These are phyloP conservation scores for Penicillium canariense DNA, from an alignment of 495 filamentous ascomycete genomes.

Conservation along the genomic window DNA sequence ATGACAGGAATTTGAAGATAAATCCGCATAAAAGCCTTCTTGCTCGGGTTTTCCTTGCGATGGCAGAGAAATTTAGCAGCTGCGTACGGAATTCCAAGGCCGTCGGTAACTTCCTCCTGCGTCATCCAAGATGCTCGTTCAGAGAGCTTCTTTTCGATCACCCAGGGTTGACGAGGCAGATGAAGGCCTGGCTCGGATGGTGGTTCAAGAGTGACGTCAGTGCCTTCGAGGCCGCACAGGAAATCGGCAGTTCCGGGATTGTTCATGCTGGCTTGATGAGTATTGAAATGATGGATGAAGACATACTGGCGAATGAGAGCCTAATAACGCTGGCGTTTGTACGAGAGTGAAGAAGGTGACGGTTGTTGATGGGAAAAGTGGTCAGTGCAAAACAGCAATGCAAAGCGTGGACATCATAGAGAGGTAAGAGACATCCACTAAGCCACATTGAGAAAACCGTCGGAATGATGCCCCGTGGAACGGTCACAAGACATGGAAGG, in stretches of 20 bases:
- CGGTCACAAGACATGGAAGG: too few relatives aligned
- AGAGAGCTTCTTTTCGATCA: conserved; percentile 10
- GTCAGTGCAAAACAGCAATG: too few relatives aligned
- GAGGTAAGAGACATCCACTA: too few relatives aligned
- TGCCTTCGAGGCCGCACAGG: conserved; percentile 8
- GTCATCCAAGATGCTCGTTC: background rate
- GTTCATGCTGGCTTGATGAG: background rate
- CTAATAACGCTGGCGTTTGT: too few relatives aligned
- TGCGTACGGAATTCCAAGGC: background rate
- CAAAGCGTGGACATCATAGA: too few relatives aligned
- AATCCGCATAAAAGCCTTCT: conserved; percentile 15
- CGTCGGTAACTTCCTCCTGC: conserved; percentile 5
- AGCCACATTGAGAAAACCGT: too few relatives aligned
- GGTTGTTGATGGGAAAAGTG: too few relatives aligned
- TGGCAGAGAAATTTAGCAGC: conserved; percentile 6
- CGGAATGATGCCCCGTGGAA: too few relatives aligned
- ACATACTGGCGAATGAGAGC: too few relatives aligned
- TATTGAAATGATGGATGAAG: too few relatives aligned
- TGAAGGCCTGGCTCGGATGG: conserved; percentile 1
- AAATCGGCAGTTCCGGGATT: background rate
- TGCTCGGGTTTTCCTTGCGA: background rate
- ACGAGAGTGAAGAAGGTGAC: too few relatives aligned
- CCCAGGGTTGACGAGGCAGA: conserved; percentile 8
- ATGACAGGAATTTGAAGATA: conserved; percentile 14
- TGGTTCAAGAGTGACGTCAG: conserved; percentile 5